Conservation (phyloP, 2,329 filamentous ascomycete species). For the Talaromyces albobiverticillius region DNA sequence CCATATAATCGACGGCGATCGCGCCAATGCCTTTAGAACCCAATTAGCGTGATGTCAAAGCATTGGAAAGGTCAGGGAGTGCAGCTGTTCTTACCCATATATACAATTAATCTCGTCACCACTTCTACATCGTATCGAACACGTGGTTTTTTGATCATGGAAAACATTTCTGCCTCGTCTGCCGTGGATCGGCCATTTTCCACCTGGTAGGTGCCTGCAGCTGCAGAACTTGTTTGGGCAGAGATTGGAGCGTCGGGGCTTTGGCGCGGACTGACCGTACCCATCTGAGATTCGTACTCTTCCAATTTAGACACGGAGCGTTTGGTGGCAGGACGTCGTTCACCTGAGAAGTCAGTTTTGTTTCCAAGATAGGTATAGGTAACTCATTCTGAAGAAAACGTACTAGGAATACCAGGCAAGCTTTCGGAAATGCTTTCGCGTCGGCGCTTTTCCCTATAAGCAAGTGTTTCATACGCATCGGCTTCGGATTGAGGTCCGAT, state of each 20-base stretch:
- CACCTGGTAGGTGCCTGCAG: slow-evolving; percentile 24
- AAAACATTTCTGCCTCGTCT: slow-evolving; percentile 78
- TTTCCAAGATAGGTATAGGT: neutral
- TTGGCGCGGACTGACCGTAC: slow-evolving; percentile 54
- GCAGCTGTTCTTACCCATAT: slow-evolving; percentile 71
- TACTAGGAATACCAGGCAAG: slow-evolving; percentile 8
- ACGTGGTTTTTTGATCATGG: slow-evolving; percentile 75
- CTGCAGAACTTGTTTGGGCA: slow-evolving; percentile 21
- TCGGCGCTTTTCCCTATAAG: slow-evolving; percentile 74
- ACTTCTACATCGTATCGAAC: slow-evolving; percentile 98
- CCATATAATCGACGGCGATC: slow-evolving; percentile 73
- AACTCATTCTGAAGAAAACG: no score
- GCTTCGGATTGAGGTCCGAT: slow-evolving; percentile 93
- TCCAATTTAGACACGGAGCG: slow-evolving; percentile 52
- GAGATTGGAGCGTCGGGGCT: slow-evolving; percentile 25
- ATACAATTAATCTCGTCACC: slow-evolving; percentile 93
- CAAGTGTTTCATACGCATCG: slow-evolving; percentile 92
- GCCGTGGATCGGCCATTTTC: slow-evolving; percentile 37
- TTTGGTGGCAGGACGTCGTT: slow-evolving; percentile 25
- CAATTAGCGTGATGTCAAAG: neutral
- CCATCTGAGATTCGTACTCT: slow-evolving; percentile 72
- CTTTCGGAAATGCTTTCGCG: slow-evolving; percentile 57
- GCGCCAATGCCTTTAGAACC: slow-evolving; percentile 67
- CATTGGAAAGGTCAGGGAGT: slow-evolving; percentile 2
- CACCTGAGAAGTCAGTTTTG: neutral